Evolutionary conservation across 768 basidiomycete species (phyloP).

Genomic region (Lactarius deliciosus): DNA sequence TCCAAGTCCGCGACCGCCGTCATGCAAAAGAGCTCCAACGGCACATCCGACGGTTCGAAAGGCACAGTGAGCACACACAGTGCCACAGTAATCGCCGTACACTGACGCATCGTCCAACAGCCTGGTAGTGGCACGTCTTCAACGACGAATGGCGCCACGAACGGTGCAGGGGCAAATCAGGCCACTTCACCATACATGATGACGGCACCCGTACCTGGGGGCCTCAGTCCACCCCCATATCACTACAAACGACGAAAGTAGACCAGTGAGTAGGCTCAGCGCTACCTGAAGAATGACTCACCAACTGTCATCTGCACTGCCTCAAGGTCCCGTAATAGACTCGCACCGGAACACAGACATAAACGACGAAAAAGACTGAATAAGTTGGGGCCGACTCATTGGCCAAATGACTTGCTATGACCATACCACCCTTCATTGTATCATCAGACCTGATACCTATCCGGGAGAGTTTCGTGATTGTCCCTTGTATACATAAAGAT

Average conservation of each 20-base stretch:
- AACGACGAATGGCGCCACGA: slow-evolving; percentile 27
- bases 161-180: slow-evolving; percentile 13
- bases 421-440: slow-evolving; percentile 14
- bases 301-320: not conserved
- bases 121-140: slow-evolving; percentile 78
- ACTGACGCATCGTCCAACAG: slow-evolving; percentile 80
- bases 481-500: slow-evolving; percentile 21
- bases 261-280: slow-evolving; percentile 4
- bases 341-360: not conserved
- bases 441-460: slow-evolving; percentile 24
- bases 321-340: not conserved
- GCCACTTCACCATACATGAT: slow-evolving; percentile 23
- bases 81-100: slow-evolving; percentile 94
- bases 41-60: slow-evolving; percentile 54
- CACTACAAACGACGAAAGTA: slow-evolving; percentile 27
- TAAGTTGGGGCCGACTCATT: slow-evolving; percentile 3
- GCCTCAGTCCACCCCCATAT: slow-evolving; percentile 30
- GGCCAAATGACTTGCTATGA: slow-evolving; percentile 21
- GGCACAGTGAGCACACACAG: slow-evolving; percentile 87
- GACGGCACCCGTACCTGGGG: slow-evolving; percentile 25
- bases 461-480: not conserved
- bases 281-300: not conserved
- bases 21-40: slow-evolving; percentile 24
- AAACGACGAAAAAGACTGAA: not conserved
- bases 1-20: slow-evolving; percentile 23